Conservation (phyloP, 2,329 filamentous ascomycete species). For the Elsinoe necatrix region DNA sequence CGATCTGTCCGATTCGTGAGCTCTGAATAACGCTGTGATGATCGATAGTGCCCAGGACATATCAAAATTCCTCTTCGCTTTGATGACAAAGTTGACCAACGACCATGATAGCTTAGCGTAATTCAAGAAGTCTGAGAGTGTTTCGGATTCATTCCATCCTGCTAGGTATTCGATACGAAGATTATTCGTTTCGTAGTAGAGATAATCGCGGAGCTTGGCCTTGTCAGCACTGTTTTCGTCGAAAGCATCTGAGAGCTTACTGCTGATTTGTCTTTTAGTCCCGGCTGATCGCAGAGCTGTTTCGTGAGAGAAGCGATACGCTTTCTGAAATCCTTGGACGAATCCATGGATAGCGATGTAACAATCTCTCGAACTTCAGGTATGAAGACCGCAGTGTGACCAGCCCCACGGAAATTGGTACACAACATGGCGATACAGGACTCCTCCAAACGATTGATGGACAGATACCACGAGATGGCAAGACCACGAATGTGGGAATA, state of each 20-base stretch:
- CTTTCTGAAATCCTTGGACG: neutral
- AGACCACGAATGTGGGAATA: neutral
- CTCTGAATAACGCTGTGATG: slow-evolving; percentile 4
- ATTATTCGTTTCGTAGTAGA: neutral
- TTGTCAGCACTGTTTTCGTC: neutral
- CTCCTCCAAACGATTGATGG: neutral
- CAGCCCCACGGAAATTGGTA: neutral
- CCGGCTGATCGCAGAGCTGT: neutral
- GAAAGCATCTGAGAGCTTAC: neutral
- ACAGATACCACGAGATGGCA: neutral
- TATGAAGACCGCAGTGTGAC: neutral
- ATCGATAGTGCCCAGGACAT: neutral
- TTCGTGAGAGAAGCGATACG: neutral
- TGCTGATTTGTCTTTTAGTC: neutral
- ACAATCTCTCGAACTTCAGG: neutral
- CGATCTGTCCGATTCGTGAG: slow-evolving; percentile 1
- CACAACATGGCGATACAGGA: neutral
- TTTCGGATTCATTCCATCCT: neutral
- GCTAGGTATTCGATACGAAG: slow-evolving; percentile 5
- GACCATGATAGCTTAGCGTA: neutral
- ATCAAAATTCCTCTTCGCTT: neutral
- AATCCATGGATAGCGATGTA: neutral
- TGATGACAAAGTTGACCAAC: neutral
- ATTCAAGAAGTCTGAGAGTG: neutral
- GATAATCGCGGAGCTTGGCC: neutral